phyloP scores from a whole-genome alignment of 495 filamentous ascomycete species.

The Pseudotulostoma volvatum region DNA sequence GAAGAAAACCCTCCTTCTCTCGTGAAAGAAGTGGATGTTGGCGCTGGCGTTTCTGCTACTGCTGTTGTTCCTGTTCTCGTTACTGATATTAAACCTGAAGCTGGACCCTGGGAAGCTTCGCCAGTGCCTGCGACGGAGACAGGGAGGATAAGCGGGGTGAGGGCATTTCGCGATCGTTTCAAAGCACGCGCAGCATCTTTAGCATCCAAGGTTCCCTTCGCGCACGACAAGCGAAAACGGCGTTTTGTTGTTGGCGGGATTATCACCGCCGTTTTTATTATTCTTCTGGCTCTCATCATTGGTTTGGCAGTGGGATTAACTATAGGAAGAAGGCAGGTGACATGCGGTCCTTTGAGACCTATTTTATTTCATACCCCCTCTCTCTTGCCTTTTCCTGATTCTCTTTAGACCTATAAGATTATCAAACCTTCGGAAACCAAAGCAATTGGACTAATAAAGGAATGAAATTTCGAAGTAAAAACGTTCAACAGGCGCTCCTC shows the following conservation, averaged over 20 bases:
- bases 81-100: not conserved
- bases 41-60: too few species aligned
- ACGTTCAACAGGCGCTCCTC: constrained; percentile 4
- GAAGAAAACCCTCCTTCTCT: too few species aligned
- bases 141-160: not conserved
- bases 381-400: constrained; percentile 2
- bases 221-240: constrained; percentile 10
- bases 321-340: constrained; percentile 7
- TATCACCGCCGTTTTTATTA: constrained; percentile 16
- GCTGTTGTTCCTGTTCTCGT: too few species aligned
- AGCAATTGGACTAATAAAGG: constrained; percentile 7
- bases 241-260: constrained; percentile 11
- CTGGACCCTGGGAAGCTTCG: constrained; percentile 1
- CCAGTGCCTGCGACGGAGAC: not conserved
- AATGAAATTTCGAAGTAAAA: not conserved
- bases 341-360: not conserved
- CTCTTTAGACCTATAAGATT: too few species aligned
- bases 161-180: not conserved
- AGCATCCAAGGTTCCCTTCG: not conserved
- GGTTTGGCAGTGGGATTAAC: constrained; percentile 39
- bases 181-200: not conserved
- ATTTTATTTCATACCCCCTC: constrained; percentile 1
- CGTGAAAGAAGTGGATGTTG: too few species aligned
- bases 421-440: too few species aligned
- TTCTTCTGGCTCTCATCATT: constrained; percentile 34